Evolutionary conservation across 2,329 filamentous ascomycete genomes (phyloP).

Genomic region (Ceratocystis lukuohia): DNA sequence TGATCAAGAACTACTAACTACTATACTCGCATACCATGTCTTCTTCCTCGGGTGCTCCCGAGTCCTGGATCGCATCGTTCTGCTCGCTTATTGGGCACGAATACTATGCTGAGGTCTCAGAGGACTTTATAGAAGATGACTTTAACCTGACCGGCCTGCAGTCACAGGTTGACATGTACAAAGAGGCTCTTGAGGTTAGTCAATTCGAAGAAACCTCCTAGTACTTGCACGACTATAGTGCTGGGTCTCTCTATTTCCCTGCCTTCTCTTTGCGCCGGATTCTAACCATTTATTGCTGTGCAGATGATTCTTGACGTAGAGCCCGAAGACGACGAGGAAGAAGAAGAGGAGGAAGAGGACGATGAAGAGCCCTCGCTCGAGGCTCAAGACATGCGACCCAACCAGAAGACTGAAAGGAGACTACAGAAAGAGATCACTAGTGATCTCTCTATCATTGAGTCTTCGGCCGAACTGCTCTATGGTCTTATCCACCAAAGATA

Average conservation of each 20-base stretch:
- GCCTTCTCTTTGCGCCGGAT: background rate
- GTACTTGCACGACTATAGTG: background rate
- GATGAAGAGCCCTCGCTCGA: slow-evolving; percentile 53
- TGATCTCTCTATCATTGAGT: slow-evolving; percentile 90
- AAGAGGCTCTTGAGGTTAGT: slow-evolving; percentile 76
- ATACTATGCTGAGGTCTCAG: slow-evolving; percentile 96
- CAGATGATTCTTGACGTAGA: slow-evolving; percentile 97
- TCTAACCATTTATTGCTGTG: slow-evolving; percentile 20
- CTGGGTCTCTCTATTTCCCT: no score
- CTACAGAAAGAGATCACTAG: slow-evolving; percentile 76
- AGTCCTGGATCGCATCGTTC: slow-evolving; percentile 97
- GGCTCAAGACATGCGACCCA: slow-evolving; percentile 36
- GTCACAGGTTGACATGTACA: slow-evolving; percentile 95
- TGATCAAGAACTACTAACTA: background rate
- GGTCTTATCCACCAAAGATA: slow-evolving; percentile 97
- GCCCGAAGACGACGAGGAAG: slow-evolving; percentile 83
- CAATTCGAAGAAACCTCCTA: background rate
- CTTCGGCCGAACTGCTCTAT: slow-evolving; percentile 94
- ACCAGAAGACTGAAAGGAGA: slow-evolving; percentile 47
- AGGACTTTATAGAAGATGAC: slow-evolving; percentile 99
- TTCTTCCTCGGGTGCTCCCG: slow-evolving; percentile 48
- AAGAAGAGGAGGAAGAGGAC: slow-evolving; percentile 62
- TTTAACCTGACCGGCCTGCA: slow-evolving; percentile 96
- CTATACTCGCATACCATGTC: slow-evolving; percentile 34
- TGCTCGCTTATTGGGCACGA: slow-evolving; percentile 92